Evolutionary conservation across 1,139 yeast species (phyloP).

Genomic region (Kazachstania sp.): DNA sequence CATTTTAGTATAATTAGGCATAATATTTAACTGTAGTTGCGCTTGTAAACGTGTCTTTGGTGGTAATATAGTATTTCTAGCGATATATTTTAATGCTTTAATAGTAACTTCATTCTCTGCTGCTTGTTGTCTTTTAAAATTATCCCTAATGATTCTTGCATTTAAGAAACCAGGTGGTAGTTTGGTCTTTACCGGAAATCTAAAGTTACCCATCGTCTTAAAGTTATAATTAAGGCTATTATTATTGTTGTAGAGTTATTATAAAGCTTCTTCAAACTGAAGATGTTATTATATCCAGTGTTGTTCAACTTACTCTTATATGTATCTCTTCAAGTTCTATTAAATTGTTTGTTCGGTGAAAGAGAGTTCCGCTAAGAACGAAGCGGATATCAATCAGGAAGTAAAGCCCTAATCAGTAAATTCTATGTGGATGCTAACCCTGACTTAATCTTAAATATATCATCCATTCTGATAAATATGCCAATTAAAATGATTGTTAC

Average conservation of each 20-base stretch:
- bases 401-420: no score
- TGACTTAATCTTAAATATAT: no score
- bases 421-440: no score
- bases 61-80: conserved; percentile 85
- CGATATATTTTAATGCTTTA: conserved; percentile 78
- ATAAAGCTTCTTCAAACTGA: no score
- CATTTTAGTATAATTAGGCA: conserved; percentile 84
- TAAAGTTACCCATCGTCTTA: conserved; percentile 33
- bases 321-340: no score
- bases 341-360: no score
- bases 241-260: not conserved
- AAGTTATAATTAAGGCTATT: not conserved
- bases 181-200: conserved; percentile 45
- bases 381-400: no score
- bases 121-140: conserved; percentile 78
- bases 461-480: no score
- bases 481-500: no score
- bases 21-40: conserved; percentile 76
- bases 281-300: no score
- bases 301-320: no score
- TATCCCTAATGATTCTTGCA: conserved; percentile 77
- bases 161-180: conserved; percentile 44
- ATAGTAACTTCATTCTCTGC: conserved; percentile 85
- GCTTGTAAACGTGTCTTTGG: conserved; percentile 85
- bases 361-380: no score